A percentile compares a stretch with the other conserved stretches of the same genome.
These are phyloP conservation scores for Chloropicon primus DNA, from an alignment of 139 green algal species.

Conservation along the genomic window DNA sequence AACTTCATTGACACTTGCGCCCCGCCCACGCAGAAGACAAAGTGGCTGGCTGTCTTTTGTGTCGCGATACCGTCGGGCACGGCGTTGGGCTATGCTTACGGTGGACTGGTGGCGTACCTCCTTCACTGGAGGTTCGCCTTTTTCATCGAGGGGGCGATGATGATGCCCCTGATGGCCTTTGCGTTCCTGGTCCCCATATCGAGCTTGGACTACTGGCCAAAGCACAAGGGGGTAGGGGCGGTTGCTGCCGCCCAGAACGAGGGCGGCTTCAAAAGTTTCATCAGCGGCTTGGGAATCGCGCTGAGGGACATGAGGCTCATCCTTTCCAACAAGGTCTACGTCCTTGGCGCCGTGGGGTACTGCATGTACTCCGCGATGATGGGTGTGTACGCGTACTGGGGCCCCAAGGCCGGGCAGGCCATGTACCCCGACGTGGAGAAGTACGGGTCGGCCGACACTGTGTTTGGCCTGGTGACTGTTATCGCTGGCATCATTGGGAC, in stretches of 20 bases:
- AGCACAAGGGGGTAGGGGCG: neutral
- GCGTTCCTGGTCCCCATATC: conserved; percentile 32
- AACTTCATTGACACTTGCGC: conserved; percentile 93
- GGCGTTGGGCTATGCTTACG: conserved; percentile 2
- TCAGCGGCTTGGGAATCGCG: neutral
- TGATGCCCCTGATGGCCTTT: conserved; percentile 66
- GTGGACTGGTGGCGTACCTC: neutral
- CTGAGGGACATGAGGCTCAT: conserved; percentile 15
- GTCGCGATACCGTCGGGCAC: neutral
- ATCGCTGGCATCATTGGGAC: conserved; percentile 61
- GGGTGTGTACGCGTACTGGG: conserved; percentile 67
- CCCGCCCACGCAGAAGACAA: conserved; percentile 43
- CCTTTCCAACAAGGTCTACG: conserved; percentile 34
- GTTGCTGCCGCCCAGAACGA: neutral
- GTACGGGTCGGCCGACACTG: conserved; percentile 43
- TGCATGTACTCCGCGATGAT: conserved; percentile 63
- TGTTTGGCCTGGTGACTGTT: conserved; percentile 80
- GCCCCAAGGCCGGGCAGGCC: conserved; percentile 41
- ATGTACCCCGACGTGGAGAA: conserved; percentile 32
- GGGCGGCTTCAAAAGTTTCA: neutral
- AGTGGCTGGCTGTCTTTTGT: conserved; percentile 55
- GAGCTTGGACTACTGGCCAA: conserved; percentile 20
- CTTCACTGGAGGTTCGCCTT: conserved; percentile 71
- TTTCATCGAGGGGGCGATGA: conserved; percentile 50
- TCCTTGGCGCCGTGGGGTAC: conserved; percentile 21